Evolutionary conservation across 2,329 filamentous ascomycete species (phyloP).

Genomic region (Talaromyces sp.): DNA sequence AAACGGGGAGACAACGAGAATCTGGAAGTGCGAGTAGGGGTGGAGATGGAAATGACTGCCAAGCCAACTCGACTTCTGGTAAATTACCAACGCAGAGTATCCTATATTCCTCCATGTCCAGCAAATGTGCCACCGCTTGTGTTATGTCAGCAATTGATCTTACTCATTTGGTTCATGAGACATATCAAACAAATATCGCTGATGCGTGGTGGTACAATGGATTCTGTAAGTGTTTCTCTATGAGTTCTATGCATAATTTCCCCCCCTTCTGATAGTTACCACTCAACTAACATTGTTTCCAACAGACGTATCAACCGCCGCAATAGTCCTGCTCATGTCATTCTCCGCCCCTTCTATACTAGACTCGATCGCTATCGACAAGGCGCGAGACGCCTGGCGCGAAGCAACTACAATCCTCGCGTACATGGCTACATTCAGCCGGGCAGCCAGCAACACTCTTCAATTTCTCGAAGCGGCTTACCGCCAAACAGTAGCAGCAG

Average conservation of each 20-base stretch:
- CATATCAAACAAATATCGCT: slow-evolving; percentile 19
- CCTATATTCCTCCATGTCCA: slow-evolving; percentile 21
- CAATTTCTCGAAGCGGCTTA: slow-evolving; percentile 20
- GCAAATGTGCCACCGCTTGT: slow-evolving; percentile 27
- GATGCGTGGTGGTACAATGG: slow-evolving; percentile 37
- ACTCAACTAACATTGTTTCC: not conserved
- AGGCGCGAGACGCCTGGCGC: not conserved
- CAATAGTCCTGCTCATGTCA: not conserved
- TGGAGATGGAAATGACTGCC: not conserved
- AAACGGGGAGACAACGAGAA: slow-evolving; percentile 7
- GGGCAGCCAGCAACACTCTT: slow-evolving; percentile 24
- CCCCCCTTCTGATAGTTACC: not conserved
- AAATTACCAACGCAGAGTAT: not conserved
- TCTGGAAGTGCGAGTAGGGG: too few relatives aligned
- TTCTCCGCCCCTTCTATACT: not conserved
- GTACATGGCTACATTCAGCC: slow-evolving; percentile 23
- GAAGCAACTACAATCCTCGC: slow-evolving; percentile 23
- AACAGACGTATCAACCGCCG: slow-evolving; percentile 3
- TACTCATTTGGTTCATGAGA: slow-evolving; percentile 24
- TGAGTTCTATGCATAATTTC: not conserved
- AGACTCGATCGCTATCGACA: not conserved
- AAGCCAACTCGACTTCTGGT: not conserved
- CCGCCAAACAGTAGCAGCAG: not conserved
- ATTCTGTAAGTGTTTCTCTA: slow-evolving; percentile 25
- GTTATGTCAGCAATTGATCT: slow-evolving; percentile 26